Evolutionary conservation across 805 yeast species (phyloP).

Genomic region (Maudiozyma barnettii): DNA sequence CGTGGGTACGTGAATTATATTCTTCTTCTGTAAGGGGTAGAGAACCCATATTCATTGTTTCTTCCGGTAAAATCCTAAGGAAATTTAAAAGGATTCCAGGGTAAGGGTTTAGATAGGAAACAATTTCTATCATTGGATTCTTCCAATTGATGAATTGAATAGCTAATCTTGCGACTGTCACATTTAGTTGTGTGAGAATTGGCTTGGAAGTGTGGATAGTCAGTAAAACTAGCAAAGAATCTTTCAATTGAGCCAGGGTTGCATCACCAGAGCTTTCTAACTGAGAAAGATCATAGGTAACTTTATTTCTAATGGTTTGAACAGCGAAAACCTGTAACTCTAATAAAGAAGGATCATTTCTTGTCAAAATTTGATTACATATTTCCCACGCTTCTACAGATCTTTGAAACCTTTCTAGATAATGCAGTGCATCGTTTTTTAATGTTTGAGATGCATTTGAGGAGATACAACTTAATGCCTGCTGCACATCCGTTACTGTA

Average conservation of each 20-base stretch:
- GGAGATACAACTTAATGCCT: conserved; percentile 25
- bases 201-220: conserved; percentile 41
- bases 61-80: conserved; percentile 84
- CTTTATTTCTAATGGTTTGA: conserved; percentile 78
- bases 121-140: conserved; percentile 59
- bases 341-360: conserved; percentile 29
- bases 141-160: conserved; percentile 71
- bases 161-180: conserved; percentile 73
- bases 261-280: conserved; percentile 39
- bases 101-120: conserved; percentile 34
- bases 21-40: conserved; percentile 79
- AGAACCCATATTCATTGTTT: conserved; percentile 64
- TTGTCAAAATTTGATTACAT: conserved; percentile 44
- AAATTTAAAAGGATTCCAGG: conserved; percentile 56
- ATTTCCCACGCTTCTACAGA: conserved; percentile 73
- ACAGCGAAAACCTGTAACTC: conserved; percentile 77
- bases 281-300: conserved; percentile 78
- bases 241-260: conserved; percentile 50
- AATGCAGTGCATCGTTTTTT: conserved; percentile 41
- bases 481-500: conserved; percentile 15
- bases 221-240: conserved; percentile 49
- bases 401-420: conserved; percentile 74
- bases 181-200: conserved; percentile 73
- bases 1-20: conserved; percentile 51
- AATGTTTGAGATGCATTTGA: conserved; percentile 18